These are phyloP conservation scores for Aspergillus novofumigatus DNA, from an alignment of 2,329 filamentous ascomycete genomes.

Conservation along the genomic window DNA sequence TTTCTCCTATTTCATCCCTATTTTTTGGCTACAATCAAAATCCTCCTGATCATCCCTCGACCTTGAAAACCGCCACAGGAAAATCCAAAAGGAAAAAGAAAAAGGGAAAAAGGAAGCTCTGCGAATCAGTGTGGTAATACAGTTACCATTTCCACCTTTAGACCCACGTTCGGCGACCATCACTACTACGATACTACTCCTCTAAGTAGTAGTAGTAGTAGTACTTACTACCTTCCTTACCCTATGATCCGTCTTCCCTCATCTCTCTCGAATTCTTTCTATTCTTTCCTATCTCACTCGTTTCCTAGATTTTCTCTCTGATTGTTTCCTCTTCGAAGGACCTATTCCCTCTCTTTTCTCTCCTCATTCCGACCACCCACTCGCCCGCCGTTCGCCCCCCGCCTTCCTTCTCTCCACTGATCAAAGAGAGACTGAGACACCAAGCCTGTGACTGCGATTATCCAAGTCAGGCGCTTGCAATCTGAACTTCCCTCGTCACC, in stretches of 20 bases:
- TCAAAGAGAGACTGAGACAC: conserved; percentile 9
- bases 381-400: not conserved
- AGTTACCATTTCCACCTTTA: not conserved
- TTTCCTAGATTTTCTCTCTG: not conserved
- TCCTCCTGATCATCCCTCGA: not conserved
- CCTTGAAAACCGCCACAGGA: not conserved
- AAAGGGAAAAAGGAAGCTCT: not conserved
- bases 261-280: conserved; percentile 3
- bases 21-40: not conserved
- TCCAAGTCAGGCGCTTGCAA: conserved; percentile 14
- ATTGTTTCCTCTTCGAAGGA: not conserved
- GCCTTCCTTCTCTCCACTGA: not conserved
- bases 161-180: not conserved
- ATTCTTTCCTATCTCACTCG: conserved; percentile 1
- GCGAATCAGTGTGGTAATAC: not conserved
- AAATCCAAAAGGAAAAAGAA: not conserved
- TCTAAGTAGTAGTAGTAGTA: not conserved
- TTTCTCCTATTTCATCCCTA: not conserved
- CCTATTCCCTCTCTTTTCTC: not conserved
- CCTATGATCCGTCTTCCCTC: conserved; percentile 4
- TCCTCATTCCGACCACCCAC: not conserved
- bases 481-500: conserved; percentile 8
- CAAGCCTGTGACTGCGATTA: conserved; percentile 6
- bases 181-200: not conserved
- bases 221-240: conserved; percentile 12